Evolutionary conservation across 1,284 basidiomycete genomes (phyloP).

Genomic region (Heliocybe sulcata): DNA sequence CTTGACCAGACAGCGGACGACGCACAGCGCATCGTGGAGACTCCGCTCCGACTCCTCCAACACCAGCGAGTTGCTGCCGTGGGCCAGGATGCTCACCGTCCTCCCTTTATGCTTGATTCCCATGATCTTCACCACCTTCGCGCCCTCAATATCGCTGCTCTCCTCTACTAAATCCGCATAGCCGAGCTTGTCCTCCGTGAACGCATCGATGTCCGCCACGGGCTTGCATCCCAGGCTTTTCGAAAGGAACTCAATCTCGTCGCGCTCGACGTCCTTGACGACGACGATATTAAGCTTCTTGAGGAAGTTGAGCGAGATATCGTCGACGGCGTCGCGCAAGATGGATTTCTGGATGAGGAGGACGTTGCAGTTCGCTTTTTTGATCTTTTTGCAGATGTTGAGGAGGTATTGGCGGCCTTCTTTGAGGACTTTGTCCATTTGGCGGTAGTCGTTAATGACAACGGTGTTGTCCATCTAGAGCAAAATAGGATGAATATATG

Average conservation of each 20-base stretch:
- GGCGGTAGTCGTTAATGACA: constrained; percentile 98
- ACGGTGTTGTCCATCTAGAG: constrained; percentile 99
- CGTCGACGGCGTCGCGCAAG: constrained; percentile 96
- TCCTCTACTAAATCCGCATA: constrained; percentile 97
- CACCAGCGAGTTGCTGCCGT: constrained; percentile 90
- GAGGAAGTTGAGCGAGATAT: constrained; percentile 97
- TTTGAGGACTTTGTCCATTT: constrained; percentile 99
- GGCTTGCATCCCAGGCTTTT: constrained; percentile 96
- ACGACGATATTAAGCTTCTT: constrained; percentile 97
- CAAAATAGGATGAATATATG: constrained; percentile 3
- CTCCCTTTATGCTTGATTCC: constrained; percentile 94
- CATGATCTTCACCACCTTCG: constrained; percentile 91
- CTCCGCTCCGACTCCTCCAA: constrained; percentile 97
- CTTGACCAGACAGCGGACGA: constrained; percentile 97
- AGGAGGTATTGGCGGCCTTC: constrained; percentile 98
- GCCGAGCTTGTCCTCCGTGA: constrained; percentile 98
- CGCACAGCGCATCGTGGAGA: constrained; percentile 97
- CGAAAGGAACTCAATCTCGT: constrained; percentile 97
- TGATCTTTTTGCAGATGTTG: constrained; percentile 99
- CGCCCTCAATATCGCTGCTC: constrained; percentile 74
- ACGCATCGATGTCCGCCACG: constrained; percentile 95
- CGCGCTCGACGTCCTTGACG: constrained; percentile 97
- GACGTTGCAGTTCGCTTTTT: constrained; percentile 98
- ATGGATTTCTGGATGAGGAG: constrained; percentile 99
- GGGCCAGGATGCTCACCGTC: constrained; percentile 94